Base-by-base conservation (phyloP, 768 basidiomycete species). In the Xanthoconium purpureum region DNA sequence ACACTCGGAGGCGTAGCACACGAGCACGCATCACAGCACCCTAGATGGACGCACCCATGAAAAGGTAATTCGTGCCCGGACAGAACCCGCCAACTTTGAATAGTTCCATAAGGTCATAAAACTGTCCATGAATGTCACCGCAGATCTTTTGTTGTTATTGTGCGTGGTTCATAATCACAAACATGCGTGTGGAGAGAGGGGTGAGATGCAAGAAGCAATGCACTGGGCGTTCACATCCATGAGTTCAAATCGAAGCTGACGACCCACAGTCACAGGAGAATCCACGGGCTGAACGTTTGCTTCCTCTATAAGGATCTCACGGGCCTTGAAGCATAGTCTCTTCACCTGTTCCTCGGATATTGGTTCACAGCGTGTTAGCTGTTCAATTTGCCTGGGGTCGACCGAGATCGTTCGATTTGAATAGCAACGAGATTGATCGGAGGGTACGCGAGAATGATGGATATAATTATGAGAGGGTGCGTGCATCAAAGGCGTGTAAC, bases 261-360 rank as follows among this genome's bases (percentile, higher is more conserved):
- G 48, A 76, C 84, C 74, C 75, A 88, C 94, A 64, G 96, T 98
- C 14, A 98, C 94, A 14, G 96, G 96, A 44, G 94, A 88, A 75
- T 98, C 95, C 35, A 98, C 90, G 61, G 87, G 84, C 71, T 98
- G 95, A 2, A 99, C 94, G 70, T 99, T 99, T 3, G 90, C 96
- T 74, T 98, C 96, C 74, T 98, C 96, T 65, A 98, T 92, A 33
- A 98, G 78, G 54, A 98, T 95, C 75, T 98, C 97, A 55, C 94
- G 83, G 28, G 97, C 97, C 69, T 97, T 98, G 65, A 94, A 78
- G 74, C 96, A 99, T 9, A 99, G 81, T 63, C 89, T 81, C 70
- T 97, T 98, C 61, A 99, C 97, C 65, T 96, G 88, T 57, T 92
- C 89, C 73, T 99, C 96, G 29, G 94, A 91, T 65, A 99, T 95